Evolutionary conservation across 495 filamentous ascomycete genomes (phyloP).

Genomic region (Tirmania nivea): DNA sequence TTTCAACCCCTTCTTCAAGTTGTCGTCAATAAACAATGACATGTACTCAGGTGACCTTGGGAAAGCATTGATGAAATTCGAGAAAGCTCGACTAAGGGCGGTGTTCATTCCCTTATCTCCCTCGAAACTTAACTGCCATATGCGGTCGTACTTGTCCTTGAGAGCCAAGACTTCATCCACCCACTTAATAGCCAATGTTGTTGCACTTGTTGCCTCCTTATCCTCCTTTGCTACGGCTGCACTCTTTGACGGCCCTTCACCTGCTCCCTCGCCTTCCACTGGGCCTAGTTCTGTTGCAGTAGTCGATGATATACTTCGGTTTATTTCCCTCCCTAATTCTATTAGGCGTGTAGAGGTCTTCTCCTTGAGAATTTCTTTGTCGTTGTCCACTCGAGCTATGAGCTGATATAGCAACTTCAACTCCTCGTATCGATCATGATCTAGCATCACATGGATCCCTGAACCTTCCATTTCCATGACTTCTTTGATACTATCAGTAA

Average conservation of each 20-base stretch:
- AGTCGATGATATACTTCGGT: constrained; percentile 25
- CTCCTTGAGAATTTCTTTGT: constrained; percentile 46
- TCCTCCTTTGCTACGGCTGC: constrained; percentile 19
- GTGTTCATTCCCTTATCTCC: constrained; percentile 60
- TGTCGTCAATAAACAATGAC: constrained; percentile 93
- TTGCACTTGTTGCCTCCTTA: constrained; percentile 37
- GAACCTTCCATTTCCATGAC: constrained; percentile 67
- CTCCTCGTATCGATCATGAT: constrained; percentile 61
- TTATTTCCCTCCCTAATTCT: constrained; percentile 62
- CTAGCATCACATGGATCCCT: constrained; percentile 73
- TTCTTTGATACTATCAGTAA: constrained; percentile 50
- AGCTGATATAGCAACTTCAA: constrained; percentile 56
- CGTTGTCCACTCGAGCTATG: constrained; percentile 52
- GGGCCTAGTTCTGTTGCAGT: constrained; percentile 15
- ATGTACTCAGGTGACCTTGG: constrained; percentile 67
- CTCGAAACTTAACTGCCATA: constrained; percentile 47
- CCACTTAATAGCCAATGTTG: constrained; percentile 75
- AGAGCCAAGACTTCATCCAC: constrained; percentile 71
- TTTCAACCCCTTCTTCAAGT: constrained; percentile 80
- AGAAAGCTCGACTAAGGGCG: constrained; percentile 61
- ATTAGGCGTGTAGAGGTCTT: constrained; percentile 53
- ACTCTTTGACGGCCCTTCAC: constrained; percentile 8
- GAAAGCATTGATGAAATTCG: constrained; percentile 79
- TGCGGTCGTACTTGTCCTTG: constrained; percentile 71
- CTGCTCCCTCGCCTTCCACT: constrained; percentile 2